A percentile compares a stretch with the other conserved stretches of the same genome.
phyloP scores from a whole-genome alignment of 768 basidiomycete genomes.

The Naganishia vaughanmartiniae region DNA sequence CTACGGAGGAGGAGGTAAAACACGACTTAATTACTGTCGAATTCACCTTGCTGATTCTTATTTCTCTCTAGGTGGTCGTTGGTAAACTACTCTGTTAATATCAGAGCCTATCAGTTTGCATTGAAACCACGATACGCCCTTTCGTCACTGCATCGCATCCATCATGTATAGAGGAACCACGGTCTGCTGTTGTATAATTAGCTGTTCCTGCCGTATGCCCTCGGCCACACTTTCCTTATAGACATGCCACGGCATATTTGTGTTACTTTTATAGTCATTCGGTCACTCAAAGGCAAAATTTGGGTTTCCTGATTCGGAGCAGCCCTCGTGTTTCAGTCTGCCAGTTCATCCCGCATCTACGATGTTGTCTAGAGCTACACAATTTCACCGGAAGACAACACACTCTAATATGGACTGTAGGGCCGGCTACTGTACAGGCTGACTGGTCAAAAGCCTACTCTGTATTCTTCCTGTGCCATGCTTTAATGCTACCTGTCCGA shows the following conservation, averaged over 20 bases:
- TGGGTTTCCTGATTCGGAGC: no score
- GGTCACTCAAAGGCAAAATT: no score
- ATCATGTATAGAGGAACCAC: conserved; percentile 22
- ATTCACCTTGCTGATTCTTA: background rate
- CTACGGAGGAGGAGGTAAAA: conserved; percentile 37
- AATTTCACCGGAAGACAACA: no score
- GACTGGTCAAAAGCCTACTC: no score
- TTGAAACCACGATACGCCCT: background rate
- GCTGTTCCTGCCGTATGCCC: conserved; percentile 1
- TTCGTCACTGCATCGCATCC: conserved; percentile 7
- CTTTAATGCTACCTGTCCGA: no score
- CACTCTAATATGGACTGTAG: no score
- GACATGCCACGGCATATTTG: conserved; percentile 5
- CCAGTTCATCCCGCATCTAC: no score
- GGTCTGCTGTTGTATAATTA: conserved; percentile 20
- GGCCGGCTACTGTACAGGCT: no score
- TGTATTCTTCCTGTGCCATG: no score
- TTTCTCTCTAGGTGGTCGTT: background rate
- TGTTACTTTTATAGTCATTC: no score
- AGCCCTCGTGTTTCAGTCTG: no score
- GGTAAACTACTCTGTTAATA: background rate
- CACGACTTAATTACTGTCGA: background rate
- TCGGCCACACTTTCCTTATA: conserved; percentile 21
- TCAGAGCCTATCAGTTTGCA: background rate
- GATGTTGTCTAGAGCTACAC: no score